Percentiles rank a stretch among this genome's conserved stretches.
Evolutionary conservation across 129 eudicot genomes (phyloP).

Genomic region (Arctium lappa): DNA sequence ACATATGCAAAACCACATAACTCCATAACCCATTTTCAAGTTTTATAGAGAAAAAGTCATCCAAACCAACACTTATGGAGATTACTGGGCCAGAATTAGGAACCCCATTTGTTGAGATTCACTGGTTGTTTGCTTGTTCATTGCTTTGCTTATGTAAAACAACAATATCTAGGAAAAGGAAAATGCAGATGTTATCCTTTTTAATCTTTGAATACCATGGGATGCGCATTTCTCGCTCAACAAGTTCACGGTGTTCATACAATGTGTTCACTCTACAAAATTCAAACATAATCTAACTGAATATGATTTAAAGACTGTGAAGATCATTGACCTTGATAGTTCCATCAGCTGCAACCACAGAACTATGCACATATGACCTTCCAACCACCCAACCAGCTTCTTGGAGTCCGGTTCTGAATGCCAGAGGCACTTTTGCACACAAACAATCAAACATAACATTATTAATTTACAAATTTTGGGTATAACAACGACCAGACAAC

Average conservation of each 20-base stretch:
- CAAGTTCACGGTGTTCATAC: neutral
- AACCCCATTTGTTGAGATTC: too few relatives aligned
- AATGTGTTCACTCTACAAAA: neutral
- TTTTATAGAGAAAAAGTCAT: too few relatives aligned
- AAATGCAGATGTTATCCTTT: neutral
- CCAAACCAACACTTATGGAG: too few relatives aligned
- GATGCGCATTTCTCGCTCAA: neutral
- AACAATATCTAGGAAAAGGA: neutral
- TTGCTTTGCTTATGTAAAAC: too few relatives aligned
- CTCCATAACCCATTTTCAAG: too few relatives aligned
- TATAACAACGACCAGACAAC: too few relatives aligned
- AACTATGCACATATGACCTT: conserved; percentile 64
- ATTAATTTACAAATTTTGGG: neutral
- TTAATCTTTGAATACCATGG: neutral
- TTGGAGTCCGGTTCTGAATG: conserved; percentile 76
- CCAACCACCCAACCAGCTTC: conserved; percentile 95
- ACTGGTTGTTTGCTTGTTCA: too few relatives aligned
- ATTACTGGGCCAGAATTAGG: too few relatives aligned
- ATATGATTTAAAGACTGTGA: neutral
- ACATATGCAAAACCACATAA: too few relatives aligned
- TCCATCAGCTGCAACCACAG: conserved; percentile 84
- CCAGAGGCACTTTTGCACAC: conserved; percentile 72
- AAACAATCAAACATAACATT: neutral
- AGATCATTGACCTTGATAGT: conserved; percentile 64
- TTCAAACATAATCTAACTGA: neutral